Conservation (phyloP, 306 rosid species). For the Quercus agrifolia region DNA sequence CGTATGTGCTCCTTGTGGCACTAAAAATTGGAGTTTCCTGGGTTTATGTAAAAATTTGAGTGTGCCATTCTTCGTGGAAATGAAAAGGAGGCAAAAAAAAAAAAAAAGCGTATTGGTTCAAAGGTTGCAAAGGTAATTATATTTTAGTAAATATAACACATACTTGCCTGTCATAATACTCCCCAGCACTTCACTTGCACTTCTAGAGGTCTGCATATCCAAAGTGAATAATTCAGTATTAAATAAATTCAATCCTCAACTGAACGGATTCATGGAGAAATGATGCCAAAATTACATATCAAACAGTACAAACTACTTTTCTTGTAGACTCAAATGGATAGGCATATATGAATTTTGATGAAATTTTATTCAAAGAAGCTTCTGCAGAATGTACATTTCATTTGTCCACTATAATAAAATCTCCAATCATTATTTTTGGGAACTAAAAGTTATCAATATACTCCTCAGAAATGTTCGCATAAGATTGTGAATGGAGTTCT, state of each 20-base stretch:
- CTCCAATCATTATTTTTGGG: not conserved
- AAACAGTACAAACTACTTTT: not conserved
- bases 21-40: too few relatives aligned
- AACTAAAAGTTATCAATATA: not conserved
- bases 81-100: too few relatives aligned
- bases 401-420: not conserved
- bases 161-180: slow-evolving; percentile 53
- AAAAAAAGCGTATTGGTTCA: too few relatives aligned
- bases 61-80: too few relatives aligned
- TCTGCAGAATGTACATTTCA: not conserved
- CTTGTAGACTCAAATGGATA: not conserved
- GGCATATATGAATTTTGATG: not conserved
- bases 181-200: slow-evolving; percentile 33
- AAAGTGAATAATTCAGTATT: not conserved
- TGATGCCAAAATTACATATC: not conserved
- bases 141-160: not conserved
- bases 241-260: not conserved
- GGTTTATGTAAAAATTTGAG: too few relatives aligned
- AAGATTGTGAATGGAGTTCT: not conserved
- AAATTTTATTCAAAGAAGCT: not conserved
- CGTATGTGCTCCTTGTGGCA: too few relatives aligned
- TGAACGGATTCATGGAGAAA: not conserved
- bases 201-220: slow-evolving; percentile 39
- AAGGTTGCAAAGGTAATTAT: too few relatives aligned
- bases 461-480: not conserved